phyloP scores from a whole-genome alignment of 768 basidiomycete species.

The Hygrophorus pudorinus region DNA sequence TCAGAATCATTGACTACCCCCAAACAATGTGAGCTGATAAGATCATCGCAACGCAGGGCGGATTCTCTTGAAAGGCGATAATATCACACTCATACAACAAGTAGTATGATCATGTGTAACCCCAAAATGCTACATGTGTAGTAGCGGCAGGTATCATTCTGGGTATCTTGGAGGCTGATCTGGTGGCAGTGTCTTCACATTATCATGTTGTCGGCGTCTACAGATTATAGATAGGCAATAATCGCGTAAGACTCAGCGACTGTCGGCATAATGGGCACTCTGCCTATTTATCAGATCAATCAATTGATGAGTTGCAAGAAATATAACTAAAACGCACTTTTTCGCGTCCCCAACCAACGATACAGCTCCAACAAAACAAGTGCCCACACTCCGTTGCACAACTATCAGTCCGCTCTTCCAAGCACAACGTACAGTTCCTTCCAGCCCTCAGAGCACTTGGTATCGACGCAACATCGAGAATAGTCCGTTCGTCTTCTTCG shows the following conservation, averaged over 20 bases:
- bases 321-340: slow-evolving; percentile 39
- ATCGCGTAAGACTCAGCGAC: slow-evolving; percentile 50
- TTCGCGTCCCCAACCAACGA: slow-evolving; percentile 82
- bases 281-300: slow-evolving; percentile 32
- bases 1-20: slow-evolving; percentile 23
- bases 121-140: too few species aligned
- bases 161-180: too few species aligned
- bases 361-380: slow-evolving; percentile 85
- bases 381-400: slow-evolving; percentile 86
- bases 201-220: neutral
- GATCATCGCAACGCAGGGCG: slow-evolving; percentile 49
- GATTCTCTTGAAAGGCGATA: slow-evolving; percentile 94
- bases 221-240: slow-evolving; percentile 80
- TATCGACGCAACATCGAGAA: slow-evolving; percentile 49
- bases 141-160: too few species aligned
- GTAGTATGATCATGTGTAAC: slow-evolving; percentile 17
- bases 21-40: neutral
- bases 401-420: slow-evolving; percentile 76
- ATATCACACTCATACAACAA: slow-evolving; percentile 95
- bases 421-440: slow-evolving; percentile 72
- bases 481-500: slow-evolving; percentile 62
- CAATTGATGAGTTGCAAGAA: slow-evolving; percentile 1
- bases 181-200: neutral
- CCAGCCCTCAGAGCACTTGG: slow-evolving; percentile 41
- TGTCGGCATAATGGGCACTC: slow-evolving; percentile 88